phyloP scores from a whole-genome alignment of 2,329 filamentous ascomycete species.

The Camptophora hylomeconis region DNA sequence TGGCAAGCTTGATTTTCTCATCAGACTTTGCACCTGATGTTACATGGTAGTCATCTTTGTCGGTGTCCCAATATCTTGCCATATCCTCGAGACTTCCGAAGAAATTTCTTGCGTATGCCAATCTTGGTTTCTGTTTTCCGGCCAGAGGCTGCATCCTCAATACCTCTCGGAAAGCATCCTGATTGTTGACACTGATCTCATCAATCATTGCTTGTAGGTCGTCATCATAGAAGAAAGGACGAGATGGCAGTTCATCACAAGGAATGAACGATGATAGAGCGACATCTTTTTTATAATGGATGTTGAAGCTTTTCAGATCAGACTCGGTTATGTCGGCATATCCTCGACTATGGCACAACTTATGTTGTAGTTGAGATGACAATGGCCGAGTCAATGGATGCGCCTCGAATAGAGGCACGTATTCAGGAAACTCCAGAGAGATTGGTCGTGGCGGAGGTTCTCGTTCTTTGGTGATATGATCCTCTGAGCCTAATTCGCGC shows the following conservation, averaged over 20 bases:
- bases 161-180: slow-evolving; percentile 45
- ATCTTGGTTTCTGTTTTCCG: slow-evolving; percentile 33
- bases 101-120: slow-evolving; percentile 47
- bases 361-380: slow-evolving; percentile 27
- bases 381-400: slow-evolving; percentile 23
- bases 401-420: slow-evolving; percentile 26
- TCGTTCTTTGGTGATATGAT: slow-evolving; percentile 27
- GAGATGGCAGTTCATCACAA: slow-evolving; percentile 20
- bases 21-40: slow-evolving; percentile 4
- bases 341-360: slow-evolving; percentile 30
- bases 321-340: slow-evolving; percentile 28
- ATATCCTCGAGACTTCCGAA: slow-evolving; percentile 46
- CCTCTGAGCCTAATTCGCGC: no score
- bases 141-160: slow-evolving; percentile 33
- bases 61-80: slow-evolving; percentile 50
- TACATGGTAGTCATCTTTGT: slow-evolving; percentile 42
- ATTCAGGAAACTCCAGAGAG: slow-evolving; percentile 39
- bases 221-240: slow-evolving; percentile 25
- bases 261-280: slow-evolving; percentile 24
- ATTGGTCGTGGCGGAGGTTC: slow-evolving; percentile 36
- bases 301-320: slow-evolving; percentile 28
- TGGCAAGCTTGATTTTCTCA: slow-evolving; percentile 19
- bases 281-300: slow-evolving; percentile 26
- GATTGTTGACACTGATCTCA: slow-evolving; percentile 42
- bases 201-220: slow-evolving; percentile 17